These are phyloP conservation scores for Mycena sanguinolenta DNA, from an alignment of 768 basidiomycete species.

Conservation along the genomic window DNA sequence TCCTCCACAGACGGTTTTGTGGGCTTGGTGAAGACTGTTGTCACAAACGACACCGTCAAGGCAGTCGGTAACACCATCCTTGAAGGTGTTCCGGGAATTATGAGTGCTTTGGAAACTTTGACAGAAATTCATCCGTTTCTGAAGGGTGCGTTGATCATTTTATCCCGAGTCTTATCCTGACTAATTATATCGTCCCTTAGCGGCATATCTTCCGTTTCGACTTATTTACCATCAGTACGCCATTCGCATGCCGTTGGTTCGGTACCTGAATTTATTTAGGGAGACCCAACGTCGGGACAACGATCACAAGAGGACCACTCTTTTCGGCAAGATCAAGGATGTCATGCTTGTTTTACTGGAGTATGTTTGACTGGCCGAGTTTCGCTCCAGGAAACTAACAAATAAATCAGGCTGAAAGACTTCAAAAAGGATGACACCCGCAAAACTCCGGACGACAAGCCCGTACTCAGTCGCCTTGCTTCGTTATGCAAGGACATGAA, in stretches of 20 bases:
- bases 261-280: constrained; percentile 8
- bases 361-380: background rate
- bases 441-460: constrained; percentile 16
- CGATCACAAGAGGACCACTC: constrained; percentile 15
- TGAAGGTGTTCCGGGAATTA: constrained; percentile 25
- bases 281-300: constrained; percentile 27
- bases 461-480: constrained; percentile 22
- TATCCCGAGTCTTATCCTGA: background rate
- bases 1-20: constrained; percentile 20
- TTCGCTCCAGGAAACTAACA: constrained; percentile 1
- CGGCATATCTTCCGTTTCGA: constrained; percentile 29
- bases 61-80: constrained; percentile 23
- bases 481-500: constrained; percentile 25
- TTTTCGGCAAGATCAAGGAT: constrained; percentile 30
- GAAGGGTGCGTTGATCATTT: constrained; percentile 7
- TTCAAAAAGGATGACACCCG: constrained; percentile 21
- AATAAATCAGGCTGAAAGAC: constrained; percentile 18
- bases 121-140: constrained; percentile 30
- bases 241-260: background rate
- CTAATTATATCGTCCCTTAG: background rate
- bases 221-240: constrained; percentile 29
- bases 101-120: constrained; percentile 26
- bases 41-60: constrained; percentile 8
- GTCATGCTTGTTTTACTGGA: constrained; percentile 26
- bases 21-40: constrained; percentile 7